These are phyloP conservation scores for Salix suchowensis DNA, from an alignment of 345 rosid genomes.

Conservation along the genomic window DNA sequence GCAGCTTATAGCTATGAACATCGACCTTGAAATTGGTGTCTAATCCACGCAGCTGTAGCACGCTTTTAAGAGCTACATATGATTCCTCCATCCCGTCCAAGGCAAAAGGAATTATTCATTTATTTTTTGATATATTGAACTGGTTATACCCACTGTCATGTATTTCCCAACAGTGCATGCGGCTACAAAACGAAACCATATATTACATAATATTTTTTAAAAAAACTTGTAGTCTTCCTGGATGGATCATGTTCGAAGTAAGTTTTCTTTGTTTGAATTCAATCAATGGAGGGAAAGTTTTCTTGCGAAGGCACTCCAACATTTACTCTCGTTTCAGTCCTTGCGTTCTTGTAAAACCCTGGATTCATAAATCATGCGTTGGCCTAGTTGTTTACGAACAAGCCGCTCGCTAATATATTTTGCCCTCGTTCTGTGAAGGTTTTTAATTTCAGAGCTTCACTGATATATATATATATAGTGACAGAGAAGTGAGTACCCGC, in stretches of 20 bases:
- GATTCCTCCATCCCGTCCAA: too few species aligned
- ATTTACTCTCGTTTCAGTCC: too few species aligned
- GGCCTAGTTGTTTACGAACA: background rate
- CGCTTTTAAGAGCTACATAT: too few species aligned
- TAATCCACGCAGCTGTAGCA: too few species aligned
- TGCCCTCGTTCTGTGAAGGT: conserved; percentile 7
- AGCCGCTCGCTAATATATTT: conserved; percentile 11
- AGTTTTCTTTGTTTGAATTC: too few species aligned
- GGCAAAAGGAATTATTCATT: too few species aligned
- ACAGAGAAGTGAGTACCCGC: background rate
- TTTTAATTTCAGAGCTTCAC: conserved; percentile 34
- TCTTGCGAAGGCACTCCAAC: too few species aligned
- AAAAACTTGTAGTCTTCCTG: background rate
- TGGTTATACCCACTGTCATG: background rate
- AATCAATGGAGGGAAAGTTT: too few species aligned
- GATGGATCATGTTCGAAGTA: background rate
- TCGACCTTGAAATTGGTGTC: too few species aligned
- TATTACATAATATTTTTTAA: background rate
- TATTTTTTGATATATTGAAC: background rate
- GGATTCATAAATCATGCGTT: background rate
- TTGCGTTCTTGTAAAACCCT: too few species aligned
- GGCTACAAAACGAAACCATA: background rate
- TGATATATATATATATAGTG: conserved; percentile 21
- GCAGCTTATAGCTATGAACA: background rate
- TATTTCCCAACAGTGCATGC: background rate